Evolutionary conservation across 2,329 filamentous ascomycete species (phyloP).

Genomic region (Ascochyta koolunga): DNA sequence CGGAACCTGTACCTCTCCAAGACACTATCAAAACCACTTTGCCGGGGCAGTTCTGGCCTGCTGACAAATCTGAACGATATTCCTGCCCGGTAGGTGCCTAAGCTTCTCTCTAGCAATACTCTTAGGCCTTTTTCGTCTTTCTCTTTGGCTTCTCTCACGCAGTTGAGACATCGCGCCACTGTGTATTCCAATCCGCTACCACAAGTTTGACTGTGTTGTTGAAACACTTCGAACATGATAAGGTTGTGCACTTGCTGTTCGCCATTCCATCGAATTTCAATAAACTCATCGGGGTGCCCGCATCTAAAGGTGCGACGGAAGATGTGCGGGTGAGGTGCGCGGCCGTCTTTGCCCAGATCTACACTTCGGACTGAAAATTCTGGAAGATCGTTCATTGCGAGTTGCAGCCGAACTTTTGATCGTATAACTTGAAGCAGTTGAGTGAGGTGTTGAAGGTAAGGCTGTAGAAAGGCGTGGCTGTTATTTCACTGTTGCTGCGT

Average conservation of each 20-base stretch:
- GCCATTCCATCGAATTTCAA: slow-evolving; percentile 1
- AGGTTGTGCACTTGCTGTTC: slow-evolving; percentile 1
- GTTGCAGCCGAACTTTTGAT: not conserved
- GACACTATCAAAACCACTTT: not conserved
- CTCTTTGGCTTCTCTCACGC: slow-evolving; percentile 1
- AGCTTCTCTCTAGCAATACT: not conserved
- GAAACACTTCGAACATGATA: not conserved
- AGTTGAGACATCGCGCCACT: slow-evolving; percentile 1
- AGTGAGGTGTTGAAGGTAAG: not conserved
- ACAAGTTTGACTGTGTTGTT: not conserved
- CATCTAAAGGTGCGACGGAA: slow-evolving; percentile 25
- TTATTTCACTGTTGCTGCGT: not conserved
- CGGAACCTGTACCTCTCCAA: not conserved
- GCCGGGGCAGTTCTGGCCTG: not conserved
- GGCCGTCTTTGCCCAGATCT: not conserved
- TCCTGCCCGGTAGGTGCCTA: not conserved
- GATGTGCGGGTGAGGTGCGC: slow-evolving; percentile 16
- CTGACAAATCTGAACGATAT: not conserved
- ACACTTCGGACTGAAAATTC: too few species aligned
- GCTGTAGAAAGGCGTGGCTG: too few species aligned
- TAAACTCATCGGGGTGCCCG: slow-evolving; percentile 24
- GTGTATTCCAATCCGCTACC: not conserved
- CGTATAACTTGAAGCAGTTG: not conserved
- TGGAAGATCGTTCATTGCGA: not conserved
- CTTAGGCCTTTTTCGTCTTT: not conserved